Evolutionary conservation across 2,329 filamentous ascomycete genomes (phyloP).

Genomic region (Domatiomyces globalis): DNA sequence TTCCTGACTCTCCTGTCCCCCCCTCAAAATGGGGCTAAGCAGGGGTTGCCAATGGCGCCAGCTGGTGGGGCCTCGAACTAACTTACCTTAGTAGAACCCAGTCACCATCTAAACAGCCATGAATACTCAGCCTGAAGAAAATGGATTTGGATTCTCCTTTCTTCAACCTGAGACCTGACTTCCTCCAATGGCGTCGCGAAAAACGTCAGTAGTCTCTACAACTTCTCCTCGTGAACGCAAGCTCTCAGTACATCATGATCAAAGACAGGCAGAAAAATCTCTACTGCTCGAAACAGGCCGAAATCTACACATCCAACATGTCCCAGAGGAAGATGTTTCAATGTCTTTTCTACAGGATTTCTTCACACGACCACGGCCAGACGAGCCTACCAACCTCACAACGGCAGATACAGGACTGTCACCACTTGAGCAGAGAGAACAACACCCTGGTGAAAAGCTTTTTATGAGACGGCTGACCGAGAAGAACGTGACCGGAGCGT

Average conservation of each 20-base stretch:
- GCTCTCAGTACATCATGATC: conserved; percentile 2
- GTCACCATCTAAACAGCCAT: no score
- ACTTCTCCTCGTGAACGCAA: conserved; percentile 1
- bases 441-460: background rate
- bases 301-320: conserved; percentile 1
- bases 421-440: conserved; percentile 1
- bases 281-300: conserved; percentile 5
- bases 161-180: no score
- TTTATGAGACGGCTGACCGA: background rate
- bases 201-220: conserved; percentile 1
- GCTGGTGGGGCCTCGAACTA: background rate
- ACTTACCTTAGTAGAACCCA: no score
- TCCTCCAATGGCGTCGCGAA: conserved; percentile 2
- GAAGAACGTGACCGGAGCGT: background rate
- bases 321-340: conserved; percentile 2
- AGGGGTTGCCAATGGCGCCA: no score
- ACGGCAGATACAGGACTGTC: conserved; percentile 2
- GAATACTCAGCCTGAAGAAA: no score
- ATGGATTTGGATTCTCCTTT: no score
- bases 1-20: no score
- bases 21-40: no score
- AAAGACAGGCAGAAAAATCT: conserved; percentile 3
- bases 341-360: conserved; percentile 1
- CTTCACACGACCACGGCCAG: background rate
- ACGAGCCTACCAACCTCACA: background rate